A percentile compares a stretch with the other conserved stretches of the same genome.
Evolutionary conservation across 257 asterid species (phyloP).

Genomic region (Nemophila menziesii): DNA sequence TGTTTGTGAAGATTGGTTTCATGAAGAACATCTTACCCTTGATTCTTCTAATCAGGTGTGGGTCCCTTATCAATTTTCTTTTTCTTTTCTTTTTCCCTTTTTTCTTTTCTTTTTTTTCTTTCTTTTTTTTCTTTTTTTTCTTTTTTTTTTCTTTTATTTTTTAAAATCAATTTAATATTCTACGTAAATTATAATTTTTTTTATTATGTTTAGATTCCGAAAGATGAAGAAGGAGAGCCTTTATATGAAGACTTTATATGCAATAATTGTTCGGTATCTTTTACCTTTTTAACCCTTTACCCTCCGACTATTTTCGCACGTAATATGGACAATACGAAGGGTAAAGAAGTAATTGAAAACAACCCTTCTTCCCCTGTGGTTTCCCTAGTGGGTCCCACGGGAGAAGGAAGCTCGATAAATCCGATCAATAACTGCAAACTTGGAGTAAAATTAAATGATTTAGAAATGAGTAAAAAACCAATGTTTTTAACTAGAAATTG

Average conservation of each 20-base stretch:
- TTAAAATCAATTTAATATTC: neutral
- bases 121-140: neutral
- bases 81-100: too few species aligned
- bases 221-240: conserved; percentile 88
- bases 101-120: conserved; percentile 1
- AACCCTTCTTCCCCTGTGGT: conserved; percentile 16
- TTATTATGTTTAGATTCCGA: conserved; percentile 41
- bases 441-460: conserved; percentile 30
- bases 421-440: conserved; percentile 4
- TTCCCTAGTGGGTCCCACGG: conserved; percentile 17
- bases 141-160: conserved; percentile 1
- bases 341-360: conserved; percentile 30
- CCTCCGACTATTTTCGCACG: conserved; percentile 35
- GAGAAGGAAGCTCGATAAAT: conserved; percentile 19
- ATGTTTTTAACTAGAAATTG: conserved; percentile 66
- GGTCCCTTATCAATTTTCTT: conserved; percentile 2
- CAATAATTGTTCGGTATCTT: conserved; percentile 55
- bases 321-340: conserved; percentile 18
- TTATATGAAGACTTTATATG: conserved; percentile 77
- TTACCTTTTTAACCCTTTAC: conserved; percentile 55
- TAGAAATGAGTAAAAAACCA: conserved; percentile 35
- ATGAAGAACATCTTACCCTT: conserved; percentile 86
- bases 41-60: conserved; percentile 56
- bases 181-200: neutral
- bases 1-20: conserved; percentile 98